Conservation (phyloP, 768 basidiomycete species). For the Stropharia rugosoannulata region DNA sequence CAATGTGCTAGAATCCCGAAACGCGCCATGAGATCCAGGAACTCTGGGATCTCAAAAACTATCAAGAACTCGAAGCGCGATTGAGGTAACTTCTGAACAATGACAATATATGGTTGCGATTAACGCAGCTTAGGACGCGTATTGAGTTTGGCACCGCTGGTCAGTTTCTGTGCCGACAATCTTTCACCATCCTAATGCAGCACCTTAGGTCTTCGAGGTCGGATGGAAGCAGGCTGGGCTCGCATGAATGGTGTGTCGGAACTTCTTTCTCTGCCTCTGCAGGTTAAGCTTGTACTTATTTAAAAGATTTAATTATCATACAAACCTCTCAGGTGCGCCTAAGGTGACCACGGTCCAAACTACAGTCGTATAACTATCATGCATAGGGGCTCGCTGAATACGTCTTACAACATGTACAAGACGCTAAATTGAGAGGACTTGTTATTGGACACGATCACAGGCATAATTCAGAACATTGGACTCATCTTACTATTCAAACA, state of each 20-base stretch:
- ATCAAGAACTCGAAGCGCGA: constrained; percentile 50
- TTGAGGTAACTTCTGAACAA: constrained; percentile 42
- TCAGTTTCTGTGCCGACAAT: constrained; percentile 22
- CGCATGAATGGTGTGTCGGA: constrained; percentile 70
- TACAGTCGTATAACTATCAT: background rate
- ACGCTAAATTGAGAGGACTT: constrained; percentile 61
- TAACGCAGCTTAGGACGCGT: constrained; percentile 43
- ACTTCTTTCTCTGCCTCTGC: background rate
- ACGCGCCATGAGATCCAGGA: constrained; percentile 49
- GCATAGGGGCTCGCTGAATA: constrained; percentile 76
- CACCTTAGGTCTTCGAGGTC: constrained; percentile 63
- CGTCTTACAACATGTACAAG: constrained; percentile 48
- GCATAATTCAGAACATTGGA: constrained; percentile 78
- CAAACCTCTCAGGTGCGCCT: constrained; percentile 72
- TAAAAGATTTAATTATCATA: constrained; percentile 72
- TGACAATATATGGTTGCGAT: background rate
- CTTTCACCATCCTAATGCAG: background rate
- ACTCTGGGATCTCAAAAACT: constrained; percentile 41
- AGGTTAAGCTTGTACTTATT: background rate
- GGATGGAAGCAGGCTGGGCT: constrained; percentile 90
- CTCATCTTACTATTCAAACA: constrained; percentile 66
- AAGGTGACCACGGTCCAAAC: background rate
- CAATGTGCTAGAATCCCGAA: constrained; percentile 40
- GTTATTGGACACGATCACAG: constrained; percentile 90
- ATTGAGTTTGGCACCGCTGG: constrained; percentile 91